Evolutionary conservation across 2,329 filamentous ascomycete genomes (phyloP).

Genomic region (Aspergillus proliferans): DNA sequence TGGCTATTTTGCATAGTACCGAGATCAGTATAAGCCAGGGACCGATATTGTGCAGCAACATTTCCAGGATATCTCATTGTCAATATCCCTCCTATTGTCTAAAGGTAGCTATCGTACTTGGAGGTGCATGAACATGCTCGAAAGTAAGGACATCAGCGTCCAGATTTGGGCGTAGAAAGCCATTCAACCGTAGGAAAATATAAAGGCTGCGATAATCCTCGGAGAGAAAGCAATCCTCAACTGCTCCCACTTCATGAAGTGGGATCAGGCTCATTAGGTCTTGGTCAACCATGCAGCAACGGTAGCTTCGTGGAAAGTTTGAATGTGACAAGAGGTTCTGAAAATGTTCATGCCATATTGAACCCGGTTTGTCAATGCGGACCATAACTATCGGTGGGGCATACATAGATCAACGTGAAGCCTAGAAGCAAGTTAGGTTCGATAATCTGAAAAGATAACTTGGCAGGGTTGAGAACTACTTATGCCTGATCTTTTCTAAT

Average conservation of each 20-base stretch:
- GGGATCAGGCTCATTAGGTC: background rate
- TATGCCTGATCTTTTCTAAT: too few relatives aligned
- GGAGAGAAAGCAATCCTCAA: background rate
- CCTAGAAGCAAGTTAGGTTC: too few relatives aligned
- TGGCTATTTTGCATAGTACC: background rate
- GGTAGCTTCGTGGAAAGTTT: background rate
- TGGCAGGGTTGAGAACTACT: too few relatives aligned
- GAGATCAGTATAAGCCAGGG: background rate
- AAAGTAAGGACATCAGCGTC: background rate
- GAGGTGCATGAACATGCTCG: background rate
- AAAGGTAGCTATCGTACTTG: background rate
- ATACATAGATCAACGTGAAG: too few relatives aligned
- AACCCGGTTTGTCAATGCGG: background rate
- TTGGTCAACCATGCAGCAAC: background rate
- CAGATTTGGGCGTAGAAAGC: background rate
- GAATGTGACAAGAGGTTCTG: background rate
- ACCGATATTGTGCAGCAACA: background rate
- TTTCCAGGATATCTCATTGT: background rate
- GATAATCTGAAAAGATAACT: too few relatives aligned
- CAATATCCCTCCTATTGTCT: too few relatives aligned
- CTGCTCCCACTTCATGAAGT: background rate
- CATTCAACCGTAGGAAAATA: background rate
- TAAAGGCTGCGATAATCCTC: background rate
- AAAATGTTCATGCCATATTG: background rate
- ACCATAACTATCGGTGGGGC: background rate